Percentiles rank a stretch among this genome's conserved stretches.
Evolutionary conservation across 768 basidiomycete genomes (phyloP).

Genomic region (Boletellus ananas): DNA sequence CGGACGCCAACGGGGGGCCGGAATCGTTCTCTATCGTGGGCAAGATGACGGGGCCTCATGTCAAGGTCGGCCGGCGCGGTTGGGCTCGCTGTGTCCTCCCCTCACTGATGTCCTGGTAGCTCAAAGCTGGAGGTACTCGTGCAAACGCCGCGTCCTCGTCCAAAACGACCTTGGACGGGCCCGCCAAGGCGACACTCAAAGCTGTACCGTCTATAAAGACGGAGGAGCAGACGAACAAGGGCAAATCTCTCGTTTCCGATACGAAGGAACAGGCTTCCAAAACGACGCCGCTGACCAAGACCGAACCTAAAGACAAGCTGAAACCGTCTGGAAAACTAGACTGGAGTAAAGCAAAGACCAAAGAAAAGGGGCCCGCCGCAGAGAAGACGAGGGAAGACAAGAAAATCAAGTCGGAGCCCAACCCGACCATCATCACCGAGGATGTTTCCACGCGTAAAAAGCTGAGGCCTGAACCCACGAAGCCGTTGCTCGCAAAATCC

Average conservation of each 20-base stretch:
- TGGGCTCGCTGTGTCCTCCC: background rate
- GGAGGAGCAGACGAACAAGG: constrained; percentile 14
- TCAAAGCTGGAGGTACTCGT: constrained; percentile 4
- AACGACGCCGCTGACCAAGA: constrained; percentile 17
- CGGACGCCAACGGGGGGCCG: constrained; percentile 29
- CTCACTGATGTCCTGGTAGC: constrained; percentile 8
- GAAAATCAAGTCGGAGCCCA: constrained; percentile 16
- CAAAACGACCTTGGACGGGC: constrained; percentile 39
- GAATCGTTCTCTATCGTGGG: constrained; percentile 29
- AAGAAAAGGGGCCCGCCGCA: constrained; percentile 27
- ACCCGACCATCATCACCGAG: background rate
- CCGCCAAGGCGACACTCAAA: constrained; percentile 12
- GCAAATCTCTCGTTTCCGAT: constrained; percentile 24
- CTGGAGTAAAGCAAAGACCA: constrained; percentile 57
- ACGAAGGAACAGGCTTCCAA: constrained; percentile 24
- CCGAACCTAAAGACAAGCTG: constrained; percentile 27
- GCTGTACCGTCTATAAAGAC: constrained; percentile 5
- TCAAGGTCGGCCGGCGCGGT: constrained; percentile 39
- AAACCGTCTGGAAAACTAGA: constrained; percentile 51
- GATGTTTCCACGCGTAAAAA: background rate
- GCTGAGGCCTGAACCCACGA: background rate
- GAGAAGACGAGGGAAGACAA: constrained; percentile 12
- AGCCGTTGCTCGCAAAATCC: background rate
- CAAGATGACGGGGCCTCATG: constrained; percentile 42
- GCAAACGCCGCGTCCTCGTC: constrained; percentile 36